Conservation (phyloP, 2,329 filamentous ascomycete genomes). For the Exophiala sp. region DNA sequence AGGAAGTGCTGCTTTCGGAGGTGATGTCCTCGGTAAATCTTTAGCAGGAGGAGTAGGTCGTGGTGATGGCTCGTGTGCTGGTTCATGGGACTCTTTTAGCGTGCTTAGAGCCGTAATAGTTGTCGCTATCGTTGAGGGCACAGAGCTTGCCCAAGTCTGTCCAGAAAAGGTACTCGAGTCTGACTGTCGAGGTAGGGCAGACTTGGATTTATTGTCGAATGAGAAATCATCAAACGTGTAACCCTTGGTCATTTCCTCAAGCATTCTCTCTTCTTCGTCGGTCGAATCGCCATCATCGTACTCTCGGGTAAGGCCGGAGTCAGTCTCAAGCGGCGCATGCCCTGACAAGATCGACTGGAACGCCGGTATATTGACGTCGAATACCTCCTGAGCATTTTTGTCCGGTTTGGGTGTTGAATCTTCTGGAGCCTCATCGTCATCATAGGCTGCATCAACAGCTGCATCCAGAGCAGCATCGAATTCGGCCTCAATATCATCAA, state of each 20-base stretch:
- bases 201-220: constrained; percentile 66
- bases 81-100: constrained; percentile 59
- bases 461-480: constrained; percentile 93
- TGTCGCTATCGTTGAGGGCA: constrained; percentile 68
- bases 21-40: constrained; percentile 13
- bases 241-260: constrained; percentile 85
- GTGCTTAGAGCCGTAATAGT: constrained; percentile 67
- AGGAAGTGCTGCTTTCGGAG: constrained; percentile 12
- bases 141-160: constrained; percentile 76
- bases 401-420: constrained; percentile 57
- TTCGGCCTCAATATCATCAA: constrained; percentile 58
- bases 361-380: constrained; percentile 1
- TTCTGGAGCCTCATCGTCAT: constrained; percentile 48
- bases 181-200: constrained; percentile 70
- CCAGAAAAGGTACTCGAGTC: constrained; percentile 66
- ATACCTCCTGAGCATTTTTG: constrained; percentile 54
- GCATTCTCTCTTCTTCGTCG: constrained; percentile 69
- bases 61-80: constrained; percentile 14
- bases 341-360: not conserved
- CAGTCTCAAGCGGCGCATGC: not conserved
- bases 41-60: constrained; percentile 20
- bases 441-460: constrained; percentile 92
- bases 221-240: constrained; percentile 81
- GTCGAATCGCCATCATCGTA: constrained; percentile 61
- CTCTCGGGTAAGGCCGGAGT: constrained; percentile 38